phyloP scores from a whole-genome alignment of 2,329 filamentous ascomycete species.

The Colletotrichum acutatum region DNA sequence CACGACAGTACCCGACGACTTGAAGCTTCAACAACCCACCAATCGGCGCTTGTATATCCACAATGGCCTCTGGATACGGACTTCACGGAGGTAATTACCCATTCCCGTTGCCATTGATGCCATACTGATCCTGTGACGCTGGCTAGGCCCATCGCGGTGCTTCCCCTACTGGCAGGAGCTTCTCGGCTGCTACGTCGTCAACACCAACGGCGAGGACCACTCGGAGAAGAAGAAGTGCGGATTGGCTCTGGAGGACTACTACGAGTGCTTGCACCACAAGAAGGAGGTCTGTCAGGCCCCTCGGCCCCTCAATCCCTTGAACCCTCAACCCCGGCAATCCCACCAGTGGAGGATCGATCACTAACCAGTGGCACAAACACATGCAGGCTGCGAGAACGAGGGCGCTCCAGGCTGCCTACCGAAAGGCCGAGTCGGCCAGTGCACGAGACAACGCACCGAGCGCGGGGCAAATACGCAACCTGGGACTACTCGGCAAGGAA shows the following conservation, averaged over 20 bases:
- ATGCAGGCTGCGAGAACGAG: constrained; percentile 79
- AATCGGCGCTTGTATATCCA: constrained; percentile 43
- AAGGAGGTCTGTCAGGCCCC: constrained; percentile 81
- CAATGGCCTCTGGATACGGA: constrained; percentile 86
- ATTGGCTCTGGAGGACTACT: constrained; percentile 92
- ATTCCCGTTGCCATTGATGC: constrained; percentile 5
- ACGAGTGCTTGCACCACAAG: constrained; percentile 98
- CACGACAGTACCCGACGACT: constrained; percentile 15
- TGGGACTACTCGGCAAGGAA: constrained; percentile 86
- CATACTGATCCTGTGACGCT: constrained; percentile 37
- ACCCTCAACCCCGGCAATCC: constrained; percentile 27
- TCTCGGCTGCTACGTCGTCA: constrained; percentile 97
- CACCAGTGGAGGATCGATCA: background rate
- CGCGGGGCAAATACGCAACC: constrained; percentile 85
- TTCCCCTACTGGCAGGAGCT: constrained; percentile 99
- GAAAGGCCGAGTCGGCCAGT: constrained; percentile 80
- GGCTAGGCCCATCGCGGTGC: constrained; percentile 77
- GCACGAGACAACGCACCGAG: constrained; percentile 84
- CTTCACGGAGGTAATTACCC: constrained; percentile 75
- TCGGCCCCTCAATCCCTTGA: no score
- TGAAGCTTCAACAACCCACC: constrained; percentile 35
- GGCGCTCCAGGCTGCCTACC: constrained; percentile 85
- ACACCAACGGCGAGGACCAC: constrained; percentile 81
- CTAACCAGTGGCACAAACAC: constrained; percentile 16
- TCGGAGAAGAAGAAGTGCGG: constrained; percentile 89